These are phyloP conservation scores for Aspergillus puulaauensis DNA, from an alignment of 2,329 filamentous ascomycete species.

Conservation along the genomic window DNA sequence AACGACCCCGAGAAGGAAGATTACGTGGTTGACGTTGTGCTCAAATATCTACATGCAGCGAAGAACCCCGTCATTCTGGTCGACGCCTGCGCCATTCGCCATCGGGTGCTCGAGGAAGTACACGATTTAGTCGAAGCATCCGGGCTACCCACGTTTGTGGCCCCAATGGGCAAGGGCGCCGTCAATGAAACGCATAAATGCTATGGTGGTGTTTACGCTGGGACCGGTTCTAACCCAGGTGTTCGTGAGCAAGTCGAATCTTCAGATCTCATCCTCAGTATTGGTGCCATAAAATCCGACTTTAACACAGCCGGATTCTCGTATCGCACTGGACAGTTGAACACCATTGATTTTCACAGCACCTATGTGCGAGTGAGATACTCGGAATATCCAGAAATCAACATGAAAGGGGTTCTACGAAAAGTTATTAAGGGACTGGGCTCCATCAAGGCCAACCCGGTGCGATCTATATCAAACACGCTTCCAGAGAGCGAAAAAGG, in stretches of 20 bases:
- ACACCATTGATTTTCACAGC: conserved; percentile 81
- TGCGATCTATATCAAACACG: conserved; percentile 58
- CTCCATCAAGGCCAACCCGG: conserved; percentile 56
- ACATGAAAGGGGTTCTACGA: conserved; percentile 76
- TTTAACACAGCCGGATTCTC: conserved; percentile 70
- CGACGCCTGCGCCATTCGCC: conserved; percentile 78
- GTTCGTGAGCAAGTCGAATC: conserved; percentile 41
- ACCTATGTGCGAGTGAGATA: conserved; percentile 72
- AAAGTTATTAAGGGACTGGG: conserved; percentile 63
- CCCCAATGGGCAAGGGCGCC: conserved; percentile 85
- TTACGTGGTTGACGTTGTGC: conserved; percentile 77
- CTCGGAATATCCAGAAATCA: conserved; percentile 73
- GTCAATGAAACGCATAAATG: conserved; percentile 73
- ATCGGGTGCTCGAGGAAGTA: conserved; percentile 70
- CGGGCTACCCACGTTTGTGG: conserved; percentile 77
- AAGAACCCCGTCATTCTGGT: conserved; percentile 76
- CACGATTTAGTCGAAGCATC: conserved; percentile 72
- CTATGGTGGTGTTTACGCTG: conserved; percentile 82
- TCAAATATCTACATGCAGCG: conserved; percentile 70
- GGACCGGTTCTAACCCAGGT: conserved; percentile 66
- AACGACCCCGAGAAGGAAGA: conserved; percentile 73
- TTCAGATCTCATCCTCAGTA: conserved; percentile 44
- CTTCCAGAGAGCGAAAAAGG: conserved; percentile 36
- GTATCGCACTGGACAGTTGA: conserved; percentile 74
- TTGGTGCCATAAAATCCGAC: conserved; percentile 47